phyloP scores from a whole-genome alignment of 108 stramenopile species.

The Bacterosira constricta region DNA sequence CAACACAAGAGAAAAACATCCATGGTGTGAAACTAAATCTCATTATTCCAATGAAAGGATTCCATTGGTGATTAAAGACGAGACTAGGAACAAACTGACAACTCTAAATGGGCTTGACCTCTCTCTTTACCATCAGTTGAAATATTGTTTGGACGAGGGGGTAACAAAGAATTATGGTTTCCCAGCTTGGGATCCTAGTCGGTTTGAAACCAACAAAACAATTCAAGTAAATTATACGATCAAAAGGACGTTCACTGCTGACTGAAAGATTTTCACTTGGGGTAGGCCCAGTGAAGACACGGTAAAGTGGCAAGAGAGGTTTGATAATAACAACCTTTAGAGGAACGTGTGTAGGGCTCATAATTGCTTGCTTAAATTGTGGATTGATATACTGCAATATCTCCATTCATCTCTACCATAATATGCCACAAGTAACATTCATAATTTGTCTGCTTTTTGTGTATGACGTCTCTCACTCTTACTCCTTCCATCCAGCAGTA shows the following conservation, averaged over 20 bases:
- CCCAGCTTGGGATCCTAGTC: not conserved
- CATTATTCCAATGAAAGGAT: not conserved
- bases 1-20: not conserved
- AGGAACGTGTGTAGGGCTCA: not conserved
- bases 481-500: not conserved
- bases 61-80: not conserved
- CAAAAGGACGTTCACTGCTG: too few relatives aligned
- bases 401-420: not conserved
- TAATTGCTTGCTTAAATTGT: not conserved
- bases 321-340: not conserved
- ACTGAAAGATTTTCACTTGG: too few relatives aligned
- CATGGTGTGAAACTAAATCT: slow-evolving; percentile 4
- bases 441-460: too few relatives aligned
- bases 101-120: not conserved
- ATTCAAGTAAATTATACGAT: not conserved
- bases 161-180: not conserved
- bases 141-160: not conserved
- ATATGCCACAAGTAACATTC: not conserved
- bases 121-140: not conserved
- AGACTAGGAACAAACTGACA: not conserved
- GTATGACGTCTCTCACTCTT: not conserved
- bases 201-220: not conserved
- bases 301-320: not conserved
- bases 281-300: not conserved
- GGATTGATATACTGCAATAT: not conserved